Conservation (phyloP, 164 flowering plant species). For the Protea cynaroides region DNA sequence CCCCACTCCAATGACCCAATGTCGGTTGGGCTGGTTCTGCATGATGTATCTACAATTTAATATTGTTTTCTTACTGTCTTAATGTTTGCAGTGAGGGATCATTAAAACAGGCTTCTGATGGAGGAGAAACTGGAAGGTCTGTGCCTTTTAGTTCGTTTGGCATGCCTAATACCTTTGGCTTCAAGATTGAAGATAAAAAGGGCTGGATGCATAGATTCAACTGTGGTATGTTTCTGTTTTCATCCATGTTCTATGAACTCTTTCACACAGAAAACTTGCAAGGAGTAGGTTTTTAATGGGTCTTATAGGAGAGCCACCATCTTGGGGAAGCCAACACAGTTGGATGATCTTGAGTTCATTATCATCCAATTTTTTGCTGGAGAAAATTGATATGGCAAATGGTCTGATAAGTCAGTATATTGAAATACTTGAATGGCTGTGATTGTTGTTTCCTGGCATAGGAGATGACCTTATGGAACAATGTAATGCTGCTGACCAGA, state of each 20-base stretch:
- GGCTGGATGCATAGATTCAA: constrained; percentile 90
- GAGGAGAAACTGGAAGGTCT: constrained; percentile 56
- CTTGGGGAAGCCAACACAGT: too few species aligned
- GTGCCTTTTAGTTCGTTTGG: constrained; percentile 35
- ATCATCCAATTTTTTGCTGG: too few species aligned
- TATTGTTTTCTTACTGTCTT: constrained; percentile 13
- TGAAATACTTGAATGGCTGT: not conserved
- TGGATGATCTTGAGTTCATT: too few species aligned
- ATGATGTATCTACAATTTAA: not conserved
- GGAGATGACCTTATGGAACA: not conserved
- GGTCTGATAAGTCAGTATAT: not conserved
- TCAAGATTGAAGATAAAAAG: constrained; percentile 80
- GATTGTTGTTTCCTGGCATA: not conserved
- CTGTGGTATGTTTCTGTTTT: constrained; percentile 51
- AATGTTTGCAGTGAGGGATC: constrained; percentile 67
- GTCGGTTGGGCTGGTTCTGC: too few species aligned
- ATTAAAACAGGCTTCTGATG: constrained; percentile 69
- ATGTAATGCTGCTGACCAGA: not conserved
- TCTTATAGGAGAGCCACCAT: too few species aligned
- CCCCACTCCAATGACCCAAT: too few species aligned
- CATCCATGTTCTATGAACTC: not conserved
- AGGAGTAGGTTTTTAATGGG: too few species aligned
- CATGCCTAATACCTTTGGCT: constrained; percentile 45
- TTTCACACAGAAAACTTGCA: not conserved
- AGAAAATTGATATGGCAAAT: too few species aligned